These are phyloP conservation scores for Aurifilum marmelostoma DNA, from an alignment of 2,329 filamentous ascomycete species.

Conservation along the genomic window DNA sequence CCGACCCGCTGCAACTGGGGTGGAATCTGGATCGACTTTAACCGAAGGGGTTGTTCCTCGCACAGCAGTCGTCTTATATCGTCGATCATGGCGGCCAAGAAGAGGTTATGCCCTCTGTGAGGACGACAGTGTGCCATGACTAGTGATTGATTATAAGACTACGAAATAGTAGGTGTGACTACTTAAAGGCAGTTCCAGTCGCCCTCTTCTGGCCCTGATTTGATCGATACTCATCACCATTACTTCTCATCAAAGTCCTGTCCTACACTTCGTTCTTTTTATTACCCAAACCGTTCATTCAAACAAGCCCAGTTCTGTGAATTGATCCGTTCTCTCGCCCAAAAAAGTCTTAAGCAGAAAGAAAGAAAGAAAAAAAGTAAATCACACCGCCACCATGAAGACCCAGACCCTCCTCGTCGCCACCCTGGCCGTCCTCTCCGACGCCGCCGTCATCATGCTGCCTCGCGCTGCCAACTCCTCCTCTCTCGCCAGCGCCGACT, in stretches of 20 bases:
- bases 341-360: not conserved
- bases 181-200: not conserved
- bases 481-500: slow-evolving; percentile 19
- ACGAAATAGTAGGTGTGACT: slow-evolving; percentile 8
- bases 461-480: slow-evolving; percentile 20
- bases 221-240: not conserved
- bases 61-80: slow-evolving; percentile 14
- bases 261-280: not conserved
- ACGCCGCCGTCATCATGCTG: slow-evolving; percentile 19
- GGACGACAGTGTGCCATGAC: not conserved
- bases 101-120: not conserved
- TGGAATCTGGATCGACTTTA: not conserved
- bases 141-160: not conserved
- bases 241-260: not conserved
- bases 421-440: slow-evolving; percentile 20
- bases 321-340: slow-evolving; percentile 17
- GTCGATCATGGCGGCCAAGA: slow-evolving; percentile 11
- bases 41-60: slow-evolving; percentile 14
- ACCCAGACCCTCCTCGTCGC: slow-evolving; percentile 16
- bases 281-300: not conserved
- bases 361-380: not conserved
- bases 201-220: not conserved
- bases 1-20: not conserved
- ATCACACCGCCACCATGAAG: slow-evolving; percentile 10
- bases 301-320: slow-evolving; percentile 17